These are phyloP conservation scores for Malus hybrid DNA, from an alignment of 331 rosid genomes.

Conservation along the genomic window DNA sequence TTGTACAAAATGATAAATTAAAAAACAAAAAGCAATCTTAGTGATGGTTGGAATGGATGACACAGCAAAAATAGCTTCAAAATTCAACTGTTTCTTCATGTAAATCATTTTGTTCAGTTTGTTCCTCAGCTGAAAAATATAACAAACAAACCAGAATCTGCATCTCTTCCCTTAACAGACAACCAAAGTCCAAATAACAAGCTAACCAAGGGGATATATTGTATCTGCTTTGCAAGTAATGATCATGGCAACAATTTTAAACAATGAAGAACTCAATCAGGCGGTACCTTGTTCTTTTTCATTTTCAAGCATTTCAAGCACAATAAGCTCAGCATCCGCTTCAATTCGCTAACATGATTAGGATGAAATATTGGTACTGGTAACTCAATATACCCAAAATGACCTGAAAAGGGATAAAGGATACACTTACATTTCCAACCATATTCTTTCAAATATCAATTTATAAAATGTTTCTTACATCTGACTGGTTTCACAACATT, in stretches of 20 bases:
- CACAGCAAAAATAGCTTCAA: background rate
- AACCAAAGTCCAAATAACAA: background rate
- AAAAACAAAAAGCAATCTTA: background rate
- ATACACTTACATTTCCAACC: background rate
- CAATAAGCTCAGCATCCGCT: slow-evolving; percentile 52
- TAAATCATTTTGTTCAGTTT: background rate
- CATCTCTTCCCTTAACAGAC: background rate
- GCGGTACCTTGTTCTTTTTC: slow-evolving; percentile 64
- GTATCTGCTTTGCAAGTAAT: background rate
- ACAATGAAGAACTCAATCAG: background rate
- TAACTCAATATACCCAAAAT: slow-evolving; percentile 81
- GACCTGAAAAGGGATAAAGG: slow-evolving; percentile 52
- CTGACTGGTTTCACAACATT: background rate
- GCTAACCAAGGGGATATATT: background rate
- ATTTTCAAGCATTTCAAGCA: slow-evolving; percentile 73
- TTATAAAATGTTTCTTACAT: background rate
- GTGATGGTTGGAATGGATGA: background rate
- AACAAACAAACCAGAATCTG: background rate
- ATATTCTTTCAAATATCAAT: background rate
- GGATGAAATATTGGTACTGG: slow-evolving; percentile 91
- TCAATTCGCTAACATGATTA: slow-evolving; percentile 67
- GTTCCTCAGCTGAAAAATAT: background rate
- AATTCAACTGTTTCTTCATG: background rate
- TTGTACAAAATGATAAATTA: background rate
- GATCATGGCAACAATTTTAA: background rate